Evolutionary conservation across 805 yeast genomes (phyloP).

Genomic region (Nakazawaea peltata): DNA sequence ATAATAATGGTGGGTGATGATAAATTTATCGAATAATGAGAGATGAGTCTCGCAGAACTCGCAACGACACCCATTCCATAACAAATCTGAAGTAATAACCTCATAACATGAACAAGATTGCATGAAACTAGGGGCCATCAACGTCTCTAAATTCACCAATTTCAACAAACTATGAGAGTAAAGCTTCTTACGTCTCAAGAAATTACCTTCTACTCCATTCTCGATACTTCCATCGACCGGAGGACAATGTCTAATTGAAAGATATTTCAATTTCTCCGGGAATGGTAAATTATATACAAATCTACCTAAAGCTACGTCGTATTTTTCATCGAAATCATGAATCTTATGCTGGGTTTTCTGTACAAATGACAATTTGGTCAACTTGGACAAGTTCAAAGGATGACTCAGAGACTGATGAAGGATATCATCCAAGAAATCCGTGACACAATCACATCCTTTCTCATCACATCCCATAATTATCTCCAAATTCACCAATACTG

Average conservation of each 20-base stretch:
- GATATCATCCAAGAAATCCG: constrained; percentile 28
- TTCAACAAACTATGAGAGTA: constrained; percentile 42
- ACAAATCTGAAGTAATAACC: constrained; percentile 54
- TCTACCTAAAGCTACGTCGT: constrained; percentile 42
- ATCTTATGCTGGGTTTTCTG: constrained; percentile 24
- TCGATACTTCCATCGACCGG: constrained; percentile 47
- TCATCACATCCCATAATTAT: constrained; percentile 47
- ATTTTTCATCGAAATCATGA: constrained; percentile 43
- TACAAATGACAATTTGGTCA: constrained; percentile 28
- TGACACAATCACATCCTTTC: constrained; percentile 35
- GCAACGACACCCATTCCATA: constrained; percentile 79
- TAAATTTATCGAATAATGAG: constrained; percentile 46
- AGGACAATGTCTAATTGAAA: constrained; percentile 51
- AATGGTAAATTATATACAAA: constrained; percentile 30
- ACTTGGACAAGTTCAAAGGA: constrained; percentile 18
- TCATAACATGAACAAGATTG: constrained; percentile 62
- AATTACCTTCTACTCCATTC: constrained; percentile 73
- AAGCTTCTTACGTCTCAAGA: constrained; percentile 46
- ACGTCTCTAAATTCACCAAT: constrained; percentile 28
- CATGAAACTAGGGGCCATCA: constrained; percentile 53
- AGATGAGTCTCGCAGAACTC: constrained; percentile 39
- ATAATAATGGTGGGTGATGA: constrained; percentile 58
- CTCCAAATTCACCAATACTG: constrained; percentile 33
- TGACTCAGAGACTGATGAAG: constrained; percentile 22
- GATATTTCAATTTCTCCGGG: constrained; percentile 24